These are phyloP conservation scores for Dactylellina cionopaga DNA, from an alignment of 2,329 filamentous ascomycete species.

Conservation along the genomic window DNA sequence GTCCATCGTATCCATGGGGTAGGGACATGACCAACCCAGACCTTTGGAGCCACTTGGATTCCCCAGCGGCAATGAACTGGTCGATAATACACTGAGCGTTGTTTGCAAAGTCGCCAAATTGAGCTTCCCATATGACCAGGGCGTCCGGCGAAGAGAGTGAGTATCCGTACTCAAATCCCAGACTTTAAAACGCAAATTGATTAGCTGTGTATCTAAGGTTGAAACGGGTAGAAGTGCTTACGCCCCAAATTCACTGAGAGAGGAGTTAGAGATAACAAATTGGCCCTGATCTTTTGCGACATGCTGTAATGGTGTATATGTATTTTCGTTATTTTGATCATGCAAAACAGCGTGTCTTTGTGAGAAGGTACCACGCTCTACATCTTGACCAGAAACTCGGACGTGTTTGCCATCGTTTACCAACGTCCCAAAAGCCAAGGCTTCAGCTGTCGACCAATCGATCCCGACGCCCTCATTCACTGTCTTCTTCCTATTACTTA, in stretches of 20 bases:
- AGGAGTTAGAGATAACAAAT: conserved; percentile 97
- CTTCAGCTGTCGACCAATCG: conserved; percentile 97
- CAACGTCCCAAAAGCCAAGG: conserved; percentile 90
- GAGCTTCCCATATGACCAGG: conserved; percentile 98
- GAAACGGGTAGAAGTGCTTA: conserved; percentile 61
- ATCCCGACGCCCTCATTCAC: conserved; percentile 92
- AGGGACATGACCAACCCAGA: conserved; percentile 95
- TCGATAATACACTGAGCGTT: conserved; percentile 99
- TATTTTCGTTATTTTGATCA: conserved; percentile 92
- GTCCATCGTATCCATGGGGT: conserved; percentile 96
- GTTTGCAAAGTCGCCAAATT: conserved; percentile 99
- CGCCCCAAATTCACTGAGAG: conserved; percentile 76
- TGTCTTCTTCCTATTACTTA: conserved; percentile 82
- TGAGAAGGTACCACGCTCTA: conserved; percentile 98
- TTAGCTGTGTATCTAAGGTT: conserved; percentile 18
- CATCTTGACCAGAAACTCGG: conserved; percentile 93
- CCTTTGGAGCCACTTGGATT: conserved; percentile 98
- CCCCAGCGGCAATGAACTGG: conserved; percentile 96
- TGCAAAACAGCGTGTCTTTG: conserved; percentile 97
- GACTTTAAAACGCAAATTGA: conserved; percentile 67
- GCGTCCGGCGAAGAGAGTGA: conserved; percentile 96
- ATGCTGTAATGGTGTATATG: conserved; percentile 91
- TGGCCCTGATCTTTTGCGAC: conserved; percentile 90
- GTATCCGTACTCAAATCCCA: conserved; percentile 99
- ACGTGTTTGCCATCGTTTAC: conserved; percentile 95